These are phyloP conservation scores for Yamadazyma takamatsuzukensis DNA, from an alignment of 805 yeast species.

Conservation along the genomic window DNA sequence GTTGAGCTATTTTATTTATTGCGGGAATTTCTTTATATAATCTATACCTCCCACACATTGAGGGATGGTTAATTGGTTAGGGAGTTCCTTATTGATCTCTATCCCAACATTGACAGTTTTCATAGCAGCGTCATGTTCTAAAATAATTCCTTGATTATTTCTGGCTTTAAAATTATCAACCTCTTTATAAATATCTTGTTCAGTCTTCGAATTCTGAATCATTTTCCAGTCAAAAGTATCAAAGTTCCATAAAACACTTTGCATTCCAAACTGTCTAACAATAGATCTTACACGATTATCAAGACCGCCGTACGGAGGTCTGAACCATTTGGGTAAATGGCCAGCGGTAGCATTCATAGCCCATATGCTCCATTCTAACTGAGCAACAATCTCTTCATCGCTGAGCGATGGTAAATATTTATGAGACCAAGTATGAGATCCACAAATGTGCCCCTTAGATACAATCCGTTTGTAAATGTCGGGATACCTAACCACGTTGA, in stretches of 20 bases:
- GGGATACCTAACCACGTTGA: conserved; percentile 74
- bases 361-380: conserved; percentile 94
- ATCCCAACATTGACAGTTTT: conserved; percentile 69
- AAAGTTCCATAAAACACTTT: conserved; percentile 84
- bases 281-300: conserved; percentile 83
- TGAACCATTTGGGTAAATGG: conserved; percentile 85
- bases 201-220: conserved; percentile 42
- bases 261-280: conserved; percentile 80
- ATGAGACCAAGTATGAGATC: conserved; percentile 92
- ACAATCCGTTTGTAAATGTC: conserved; percentile 59
- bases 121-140: conserved; percentile 79
- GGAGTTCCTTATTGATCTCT: conserved; percentile 46
- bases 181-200: conserved; percentile 51
- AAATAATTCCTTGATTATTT: conserved; percentile 55
- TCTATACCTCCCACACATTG: conserved; percentile 69
- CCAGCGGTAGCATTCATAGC: conserved; percentile 94
- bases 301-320: conserved; percentile 96
- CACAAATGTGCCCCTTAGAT: conserved; percentile 71
- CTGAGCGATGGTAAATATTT: conserved; percentile 71
- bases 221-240: conserved; percentile 92
- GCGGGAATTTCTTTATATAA: conserved; percentile 44
- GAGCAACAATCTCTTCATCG: conserved; percentile 83
- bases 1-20: conserved; percentile 1
- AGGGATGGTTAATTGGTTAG: conserved; percentile 76
- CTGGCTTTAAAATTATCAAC: conserved; percentile 47